phyloP scores from a whole-genome alignment of 257 asterid species.

The Leptodermis oblonga region DNA sequence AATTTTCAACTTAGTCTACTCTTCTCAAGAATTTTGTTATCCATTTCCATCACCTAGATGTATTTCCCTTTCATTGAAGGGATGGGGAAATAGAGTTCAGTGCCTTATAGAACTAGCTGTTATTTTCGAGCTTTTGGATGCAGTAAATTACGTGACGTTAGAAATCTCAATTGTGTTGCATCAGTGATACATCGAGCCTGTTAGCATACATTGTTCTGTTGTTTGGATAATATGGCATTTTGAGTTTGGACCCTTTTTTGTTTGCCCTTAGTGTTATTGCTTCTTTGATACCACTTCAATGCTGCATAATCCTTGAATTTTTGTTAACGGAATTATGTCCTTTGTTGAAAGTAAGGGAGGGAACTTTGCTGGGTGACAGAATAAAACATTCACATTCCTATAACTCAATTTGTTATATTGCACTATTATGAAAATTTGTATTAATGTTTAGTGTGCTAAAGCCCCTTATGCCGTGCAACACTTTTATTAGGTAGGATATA shows the following conservation, averaged over 20 bases:
- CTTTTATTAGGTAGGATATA: conserved; percentile 69
- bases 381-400: not conserved
- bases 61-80: not conserved
- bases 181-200: not conserved
- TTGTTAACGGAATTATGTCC: not conserved
- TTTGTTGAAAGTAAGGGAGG: not conserved
- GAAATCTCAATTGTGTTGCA: not conserved
- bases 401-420: conserved; percentile 14
- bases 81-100: not conserved
- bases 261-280: not conserved
- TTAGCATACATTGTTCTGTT: not conserved
- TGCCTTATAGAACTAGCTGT: not conserved
- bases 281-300: not conserved
- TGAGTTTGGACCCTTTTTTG: not conserved
- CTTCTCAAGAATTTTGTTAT: not conserved
- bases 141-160: not conserved
- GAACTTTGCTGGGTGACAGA: not conserved
- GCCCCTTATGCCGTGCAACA: not conserved
- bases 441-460: not conserved
- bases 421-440: not conserved
- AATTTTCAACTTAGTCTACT: not conserved
- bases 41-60: not conserved
- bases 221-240: not conserved
- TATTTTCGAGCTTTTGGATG: not conserved
- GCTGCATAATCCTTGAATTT: not conserved